Percentiles rank a stretch among this genome's conserved stretches.
phyloP scores from a whole-genome alignment of 805 yeast genomes.

The Candida alai region DNA sequence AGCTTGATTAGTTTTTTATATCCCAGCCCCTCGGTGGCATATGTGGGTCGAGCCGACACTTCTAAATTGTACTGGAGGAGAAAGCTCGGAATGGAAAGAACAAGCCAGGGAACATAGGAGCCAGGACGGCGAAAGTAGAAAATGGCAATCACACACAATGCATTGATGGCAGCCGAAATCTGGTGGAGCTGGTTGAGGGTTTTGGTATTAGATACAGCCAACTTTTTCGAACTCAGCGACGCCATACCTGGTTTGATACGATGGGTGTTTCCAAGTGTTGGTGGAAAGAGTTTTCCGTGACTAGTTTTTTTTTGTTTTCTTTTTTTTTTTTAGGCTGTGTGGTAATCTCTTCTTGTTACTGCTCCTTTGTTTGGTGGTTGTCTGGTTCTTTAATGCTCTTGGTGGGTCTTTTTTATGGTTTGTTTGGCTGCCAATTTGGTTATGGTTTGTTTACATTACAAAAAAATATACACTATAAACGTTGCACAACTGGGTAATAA shows the following conservation, averaged over 20 bases:
- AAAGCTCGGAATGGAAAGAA: constrained; percentile 35
- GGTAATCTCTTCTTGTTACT: too few species aligned
- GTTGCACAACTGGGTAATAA: too few species aligned
- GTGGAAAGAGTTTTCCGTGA: background rate
- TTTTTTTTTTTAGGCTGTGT: constrained; percentile 1
- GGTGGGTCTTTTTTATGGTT: too few species aligned
- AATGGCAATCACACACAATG: constrained; percentile 33
- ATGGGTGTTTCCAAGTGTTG: too few species aligned
- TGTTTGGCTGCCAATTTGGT: too few species aligned
- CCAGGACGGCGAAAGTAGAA: constrained; percentile 43
- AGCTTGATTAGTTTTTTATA: constrained; percentile 39
- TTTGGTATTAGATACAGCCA: constrained; percentile 39
- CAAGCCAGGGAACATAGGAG: constrained; percentile 35
- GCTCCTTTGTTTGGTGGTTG: too few species aligned
- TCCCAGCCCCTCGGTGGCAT: constrained; percentile 28
- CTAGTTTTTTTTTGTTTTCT: background rate
- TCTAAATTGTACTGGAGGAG: constrained; percentile 53
- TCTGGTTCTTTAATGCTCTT: too few species aligned
- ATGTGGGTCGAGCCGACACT: constrained; percentile 57
- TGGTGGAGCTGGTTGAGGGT: constrained; percentile 38
- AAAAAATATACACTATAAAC: too few species aligned
- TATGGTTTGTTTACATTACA: too few species aligned
- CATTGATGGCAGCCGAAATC: constrained; percentile 33
- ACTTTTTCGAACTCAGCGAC: constrained; percentile 53
- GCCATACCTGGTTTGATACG: too few species aligned